phyloP scores from a whole-genome alignment of 768 basidiomycete genomes.

The Tremella mesenterica region DNA sequence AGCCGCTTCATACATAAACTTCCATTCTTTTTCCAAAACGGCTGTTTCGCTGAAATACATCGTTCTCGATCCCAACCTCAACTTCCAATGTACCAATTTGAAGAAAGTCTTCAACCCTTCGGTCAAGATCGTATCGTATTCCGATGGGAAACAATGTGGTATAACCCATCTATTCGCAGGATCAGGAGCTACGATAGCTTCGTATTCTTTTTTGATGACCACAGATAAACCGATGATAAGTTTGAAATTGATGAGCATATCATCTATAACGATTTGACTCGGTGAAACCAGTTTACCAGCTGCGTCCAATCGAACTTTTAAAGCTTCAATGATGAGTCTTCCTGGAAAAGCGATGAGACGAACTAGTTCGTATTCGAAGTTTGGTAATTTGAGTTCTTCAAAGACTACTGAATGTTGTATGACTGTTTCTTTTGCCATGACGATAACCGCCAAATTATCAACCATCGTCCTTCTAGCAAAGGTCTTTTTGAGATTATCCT shows the following conservation, averaged over 20 bases:
- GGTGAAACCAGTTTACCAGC: conserved; percentile 81
- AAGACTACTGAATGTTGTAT: conserved; percentile 68
- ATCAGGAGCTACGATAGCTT: conserved; percentile 81
- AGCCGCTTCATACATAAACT: conserved; percentile 86
- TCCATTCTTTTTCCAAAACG: conserved; percentile 93
- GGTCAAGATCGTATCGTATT: conserved; percentile 81
- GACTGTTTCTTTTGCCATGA: conserved; percentile 75
- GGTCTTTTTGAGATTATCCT: conserved; percentile 87
- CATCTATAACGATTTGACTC: conserved; percentile 81
- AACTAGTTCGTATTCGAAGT: conserved; percentile 76
- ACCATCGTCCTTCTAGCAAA: conserved; percentile 66
- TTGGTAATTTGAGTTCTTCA: conserved; percentile 77
- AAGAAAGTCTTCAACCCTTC: conserved; percentile 85
- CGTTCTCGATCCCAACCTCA: conserved; percentile 82
- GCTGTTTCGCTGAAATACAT: conserved; percentile 98
- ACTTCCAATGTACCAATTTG: conserved; percentile 86
- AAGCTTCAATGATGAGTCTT: conserved; percentile 79
- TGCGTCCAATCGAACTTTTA: conserved; percentile 73
- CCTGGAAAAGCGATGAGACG: conserved; percentile 94
- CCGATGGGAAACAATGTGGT: conserved; percentile 76
- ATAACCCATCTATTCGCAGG: conserved; percentile 78
- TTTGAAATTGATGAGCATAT: conserved; percentile 86
- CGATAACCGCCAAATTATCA: conserved; percentile 77
- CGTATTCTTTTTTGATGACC: conserved; percentile 88
- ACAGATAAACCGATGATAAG: conserved; percentile 84